phyloP scores from a whole-genome alignment of 2,329 filamentous ascomycete genomes.

The Curvularia verruculosa region DNA sequence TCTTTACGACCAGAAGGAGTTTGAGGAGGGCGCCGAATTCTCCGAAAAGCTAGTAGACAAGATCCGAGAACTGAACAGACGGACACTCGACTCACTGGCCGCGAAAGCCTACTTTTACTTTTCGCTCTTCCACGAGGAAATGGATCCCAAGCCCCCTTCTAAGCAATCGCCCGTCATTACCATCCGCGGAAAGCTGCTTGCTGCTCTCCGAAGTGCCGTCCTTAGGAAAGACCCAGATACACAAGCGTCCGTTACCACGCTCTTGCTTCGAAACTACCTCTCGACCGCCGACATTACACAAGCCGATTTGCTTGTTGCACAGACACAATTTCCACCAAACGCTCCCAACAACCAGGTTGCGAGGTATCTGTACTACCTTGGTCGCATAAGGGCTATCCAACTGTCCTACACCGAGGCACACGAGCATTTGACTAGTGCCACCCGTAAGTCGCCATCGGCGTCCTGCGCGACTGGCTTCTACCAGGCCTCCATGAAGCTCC shows the following conservation, averaged over 20 bases:
- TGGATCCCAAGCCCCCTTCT: constrained; percentile 85
- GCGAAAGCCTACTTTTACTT: constrained; percentile 99
- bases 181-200: constrained; percentile 83
- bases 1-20: constrained; percentile 83
- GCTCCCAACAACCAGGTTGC: constrained; percentile 98
- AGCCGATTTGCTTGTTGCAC: constrained; percentile 92
- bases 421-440: constrained; percentile 89
- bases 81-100: constrained; percentile 90
- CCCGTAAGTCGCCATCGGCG: constrained; percentile 91
- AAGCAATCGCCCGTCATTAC: constrained; percentile 84
- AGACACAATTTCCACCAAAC: constrained; percentile 92
- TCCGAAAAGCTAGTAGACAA: constrained; percentile 82
- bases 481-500: constrained; percentile 93
- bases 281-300: constrained; percentile 95
- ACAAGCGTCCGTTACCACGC: constrained; percentile 93
- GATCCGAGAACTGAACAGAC: constrained; percentile 87
- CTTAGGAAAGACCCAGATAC: constrained; percentile 95
- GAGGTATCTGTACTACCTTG: constrained; percentile 95
- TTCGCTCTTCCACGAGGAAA: constrained; percentile 91
- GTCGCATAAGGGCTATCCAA: constrained; percentile 94
- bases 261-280: constrained; percentile 94
- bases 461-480: constrained; percentile 91
- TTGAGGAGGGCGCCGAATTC: constrained; percentile 80
- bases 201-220: constrained; percentile 91
- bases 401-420: constrained; percentile 96